These are phyloP conservation scores for Rhodamnia argentea DNA, from an alignment of 345 rosid genomes.

Conservation along the genomic window DNA sequence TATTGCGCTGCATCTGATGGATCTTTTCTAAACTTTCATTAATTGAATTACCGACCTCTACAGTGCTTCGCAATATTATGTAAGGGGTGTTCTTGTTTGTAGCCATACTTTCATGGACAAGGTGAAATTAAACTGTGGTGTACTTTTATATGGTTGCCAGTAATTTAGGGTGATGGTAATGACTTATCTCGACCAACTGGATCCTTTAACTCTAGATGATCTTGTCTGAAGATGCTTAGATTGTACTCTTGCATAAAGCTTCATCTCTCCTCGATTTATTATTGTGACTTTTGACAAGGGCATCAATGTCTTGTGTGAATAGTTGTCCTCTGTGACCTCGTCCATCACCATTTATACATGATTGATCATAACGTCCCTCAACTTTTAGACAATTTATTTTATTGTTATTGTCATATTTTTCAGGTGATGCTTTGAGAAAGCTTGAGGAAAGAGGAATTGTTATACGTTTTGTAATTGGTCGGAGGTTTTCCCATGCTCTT, in stretches of 20 bases:
- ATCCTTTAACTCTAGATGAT: neutral
- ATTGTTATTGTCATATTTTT: neutral
- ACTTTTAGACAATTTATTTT: neutral
- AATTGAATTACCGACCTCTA: neutral
- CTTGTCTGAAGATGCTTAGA: neutral
- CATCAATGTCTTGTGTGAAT: neutral
- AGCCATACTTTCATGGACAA: neutral
- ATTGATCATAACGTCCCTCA: neutral
- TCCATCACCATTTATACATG: neutral
- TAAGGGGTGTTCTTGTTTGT: neutral
- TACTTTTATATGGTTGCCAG: neutral
- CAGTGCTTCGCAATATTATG: neutral
- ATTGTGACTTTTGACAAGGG: neutral
- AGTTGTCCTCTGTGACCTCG: neutral
- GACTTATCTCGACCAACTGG: neutral
- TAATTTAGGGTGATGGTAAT: neutral
- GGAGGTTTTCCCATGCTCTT: constrained; percentile 47
- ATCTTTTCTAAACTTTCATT: neutral
- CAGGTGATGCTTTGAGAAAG: constrained; percentile 69
- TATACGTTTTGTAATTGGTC: constrained; percentile 90
- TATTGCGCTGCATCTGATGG: neutral
- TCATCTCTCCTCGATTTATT: neutral
- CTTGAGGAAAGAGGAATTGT: constrained; percentile 91
- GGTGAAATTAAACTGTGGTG: neutral
- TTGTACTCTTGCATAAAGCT: neutral